Evolutionary conservation across 495 filamentous ascomycete species (phyloP).

Genomic region (Tuber magnatum): DNA sequence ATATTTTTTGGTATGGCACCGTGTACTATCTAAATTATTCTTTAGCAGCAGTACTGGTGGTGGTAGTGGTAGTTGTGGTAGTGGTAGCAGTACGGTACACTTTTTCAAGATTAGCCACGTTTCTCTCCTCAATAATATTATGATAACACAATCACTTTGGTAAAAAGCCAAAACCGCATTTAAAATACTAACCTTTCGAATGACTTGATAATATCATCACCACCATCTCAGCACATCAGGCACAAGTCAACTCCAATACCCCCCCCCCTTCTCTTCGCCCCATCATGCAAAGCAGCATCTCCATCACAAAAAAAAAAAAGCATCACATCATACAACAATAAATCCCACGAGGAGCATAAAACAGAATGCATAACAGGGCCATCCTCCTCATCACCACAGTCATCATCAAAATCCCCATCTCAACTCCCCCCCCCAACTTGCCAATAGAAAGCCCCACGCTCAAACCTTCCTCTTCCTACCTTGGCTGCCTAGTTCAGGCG

Average conservation of each 20-base stretch:
- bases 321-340: not conserved
- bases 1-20: not conserved
- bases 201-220: not conserved
- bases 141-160: not conserved
- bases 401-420: no score
- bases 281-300: not conserved
- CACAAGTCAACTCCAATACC: not conserved
- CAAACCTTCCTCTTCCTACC: not conserved
- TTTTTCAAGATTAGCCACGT: not conserved
- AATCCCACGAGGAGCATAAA: not conserved
- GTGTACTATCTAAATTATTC: not conserved
- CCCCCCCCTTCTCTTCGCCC: not conserved
- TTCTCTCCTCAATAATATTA: not conserved
- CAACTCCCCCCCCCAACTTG: no score
- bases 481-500: not conserved
- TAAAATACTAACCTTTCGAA: not conserved
- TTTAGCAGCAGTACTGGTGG: not conserved
- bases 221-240: not conserved
- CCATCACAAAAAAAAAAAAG: not conserved
- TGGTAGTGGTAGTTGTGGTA: not conserved
- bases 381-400: not conserved
- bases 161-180: not conserved
- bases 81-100: not conserved
- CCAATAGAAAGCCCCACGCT: no score
- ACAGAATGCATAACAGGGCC: not conserved